Evolutionary conservation across 208 protist species (phyloP).

Genomic region (Leishmania martiniquensis): DNA sequence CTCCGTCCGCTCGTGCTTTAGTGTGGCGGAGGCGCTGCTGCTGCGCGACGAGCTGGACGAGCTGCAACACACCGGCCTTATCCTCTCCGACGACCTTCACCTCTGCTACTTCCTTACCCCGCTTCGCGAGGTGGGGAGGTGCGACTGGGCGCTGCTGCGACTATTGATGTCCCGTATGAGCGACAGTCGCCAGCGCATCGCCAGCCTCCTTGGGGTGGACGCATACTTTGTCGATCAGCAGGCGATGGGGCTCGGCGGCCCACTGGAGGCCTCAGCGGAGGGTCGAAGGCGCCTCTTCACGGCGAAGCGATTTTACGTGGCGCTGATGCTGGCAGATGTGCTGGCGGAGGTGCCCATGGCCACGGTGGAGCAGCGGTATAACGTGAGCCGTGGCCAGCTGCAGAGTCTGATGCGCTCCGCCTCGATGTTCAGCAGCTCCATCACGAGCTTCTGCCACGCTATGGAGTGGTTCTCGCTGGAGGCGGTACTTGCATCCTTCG

Average conservation of each 20-base stretch:
- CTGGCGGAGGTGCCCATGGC: constrained; percentile 78
- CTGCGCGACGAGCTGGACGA: constrained; percentile 73
- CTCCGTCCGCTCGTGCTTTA: constrained; percentile 83
- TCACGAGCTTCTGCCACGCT: constrained; percentile 86
- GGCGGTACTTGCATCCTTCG: constrained; percentile 85
- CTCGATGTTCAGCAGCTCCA: constrained; percentile 87
- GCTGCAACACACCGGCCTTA: constrained; percentile 70
- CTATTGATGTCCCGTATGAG: constrained; percentile 61
- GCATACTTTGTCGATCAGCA: constrained; percentile 75
- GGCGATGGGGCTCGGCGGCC: constrained; percentile 60
- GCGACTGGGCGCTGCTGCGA: constrained; percentile 78
- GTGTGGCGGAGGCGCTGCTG: constrained; percentile 75
- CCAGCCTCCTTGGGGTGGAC: constrained; percentile 71
- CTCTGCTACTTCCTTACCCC: constrained; percentile 91
- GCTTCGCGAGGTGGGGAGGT: constrained; percentile 71
- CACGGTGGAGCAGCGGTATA: constrained; percentile 71
- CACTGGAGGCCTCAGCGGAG: constrained; percentile 34
- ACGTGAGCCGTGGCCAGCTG: constrained; percentile 80
- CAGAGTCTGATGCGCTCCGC: constrained; percentile 85
- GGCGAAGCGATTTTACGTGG: constrained; percentile 87
- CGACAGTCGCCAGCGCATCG: constrained; percentile 82
- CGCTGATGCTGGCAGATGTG: constrained; percentile 89
- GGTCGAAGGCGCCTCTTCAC: constrained; percentile 55
- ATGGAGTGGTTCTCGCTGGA: constrained; percentile 92
- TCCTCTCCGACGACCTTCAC: constrained; percentile 90